Conservation (phyloP, 805 yeast species). For the Cyberlindnera petersonii region DNA sequence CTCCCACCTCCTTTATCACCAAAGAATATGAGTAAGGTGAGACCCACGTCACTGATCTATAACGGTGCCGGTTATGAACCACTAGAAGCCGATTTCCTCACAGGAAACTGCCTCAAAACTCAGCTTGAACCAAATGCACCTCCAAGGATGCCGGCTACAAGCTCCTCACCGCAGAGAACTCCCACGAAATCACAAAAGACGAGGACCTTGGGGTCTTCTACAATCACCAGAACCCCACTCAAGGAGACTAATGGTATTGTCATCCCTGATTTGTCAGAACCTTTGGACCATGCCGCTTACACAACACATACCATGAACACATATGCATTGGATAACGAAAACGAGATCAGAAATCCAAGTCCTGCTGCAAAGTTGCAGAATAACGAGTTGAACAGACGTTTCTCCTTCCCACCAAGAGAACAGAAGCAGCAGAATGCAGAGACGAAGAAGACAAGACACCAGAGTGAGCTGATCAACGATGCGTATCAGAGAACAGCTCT, state of each 20-base stretch:
- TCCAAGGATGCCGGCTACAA: too few species aligned
- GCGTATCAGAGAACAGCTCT: not conserved
- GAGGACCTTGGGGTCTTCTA: not conserved
- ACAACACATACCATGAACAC: not conserved
- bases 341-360: slow-evolving; percentile 27
- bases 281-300: not conserved
- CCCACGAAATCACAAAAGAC: slow-evolving; percentile 1
- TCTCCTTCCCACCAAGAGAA: slow-evolving; percentile 25
- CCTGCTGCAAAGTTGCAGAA: slow-evolving; percentile 23
- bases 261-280: slow-evolving; percentile 7
- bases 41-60: slow-evolving; percentile 31
- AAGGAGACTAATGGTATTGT: slow-evolving; percentile 3
- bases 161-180: slow-evolving; percentile 11
- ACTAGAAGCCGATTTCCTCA: slow-evolving; percentile 15
- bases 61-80: slow-evolving; percentile 36
- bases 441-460: not conserved
- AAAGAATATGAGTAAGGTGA: slow-evolving; percentile 26
- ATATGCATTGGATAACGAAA: slow-evolving; percentile 22
- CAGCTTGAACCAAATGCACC: not conserved
- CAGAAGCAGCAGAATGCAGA: not conserved
- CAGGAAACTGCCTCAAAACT: slow-evolving; percentile 6
- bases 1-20: slow-evolving; percentile 38
- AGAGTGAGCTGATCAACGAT: not conserved
- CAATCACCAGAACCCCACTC: not conserved
- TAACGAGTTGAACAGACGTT: slow-evolving; percentile 23